Evolutionary conservation across 2,329 filamentous ascomycete species (phyloP).

Genomic region (Tolypocladium guangdongense): DNA sequence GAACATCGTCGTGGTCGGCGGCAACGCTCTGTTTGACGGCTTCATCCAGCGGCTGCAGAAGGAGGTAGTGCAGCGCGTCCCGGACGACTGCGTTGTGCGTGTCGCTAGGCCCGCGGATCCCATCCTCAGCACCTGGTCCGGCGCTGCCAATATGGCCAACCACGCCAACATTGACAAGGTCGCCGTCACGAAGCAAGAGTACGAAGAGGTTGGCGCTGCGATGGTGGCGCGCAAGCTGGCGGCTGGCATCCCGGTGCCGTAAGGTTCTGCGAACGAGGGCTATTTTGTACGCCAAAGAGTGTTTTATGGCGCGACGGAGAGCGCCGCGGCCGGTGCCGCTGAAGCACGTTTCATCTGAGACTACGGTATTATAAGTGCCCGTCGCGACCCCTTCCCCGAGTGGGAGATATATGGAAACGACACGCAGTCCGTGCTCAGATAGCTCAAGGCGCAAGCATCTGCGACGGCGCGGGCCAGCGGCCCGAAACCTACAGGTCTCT

Average conservation of each 20-base stretch:
- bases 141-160: constrained; percentile 66
- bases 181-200: constrained; percentile 78
- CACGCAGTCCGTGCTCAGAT: background rate
- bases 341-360: background rate
- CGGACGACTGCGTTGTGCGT: constrained; percentile 67
- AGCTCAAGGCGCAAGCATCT: background rate
- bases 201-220: constrained; percentile 70
- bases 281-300: background rate
- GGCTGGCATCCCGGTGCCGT: constrained; percentile 5
- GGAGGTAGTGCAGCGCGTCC: constrained; percentile 61
- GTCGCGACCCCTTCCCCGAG: background rate
- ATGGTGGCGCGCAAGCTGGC: constrained; percentile 68
- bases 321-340: background rate
- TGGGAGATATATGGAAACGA: background rate
- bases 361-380: background rate
- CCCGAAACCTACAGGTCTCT: background rate
- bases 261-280: background rate
- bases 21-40: constrained; percentile 68
- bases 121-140: constrained; percentile 72
- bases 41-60: constrained; percentile 70
- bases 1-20: constrained; percentile 83
- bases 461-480: background rate
- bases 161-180: constrained; percentile 57
- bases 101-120: constrained; percentile 62
- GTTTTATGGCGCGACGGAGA: background rate